Percentiles rank a stretch among this genome's conserved stretches.
phyloP scores from a whole-genome alignment of 345 rosid species.

The Leavenworthia alabamica region DNA sequence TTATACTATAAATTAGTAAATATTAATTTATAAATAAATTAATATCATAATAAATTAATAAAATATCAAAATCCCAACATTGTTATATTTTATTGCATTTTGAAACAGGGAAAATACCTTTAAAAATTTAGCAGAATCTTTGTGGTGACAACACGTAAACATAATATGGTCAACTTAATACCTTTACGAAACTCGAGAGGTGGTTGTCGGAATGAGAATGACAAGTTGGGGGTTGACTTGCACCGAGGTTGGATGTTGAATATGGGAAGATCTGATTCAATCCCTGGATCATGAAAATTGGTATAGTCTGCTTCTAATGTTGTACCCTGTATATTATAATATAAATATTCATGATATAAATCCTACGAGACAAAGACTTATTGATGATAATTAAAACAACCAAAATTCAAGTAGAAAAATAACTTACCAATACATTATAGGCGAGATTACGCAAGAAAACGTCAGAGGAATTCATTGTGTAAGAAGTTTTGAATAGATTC shows the following conservation, averaged over 20 bases:
- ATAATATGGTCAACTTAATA: slow-evolving; percentile 16
- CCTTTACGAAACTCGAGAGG: slow-evolving; percentile 27
- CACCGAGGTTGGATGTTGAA: slow-evolving; percentile 50
- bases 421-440: slow-evolving; percentile 41
- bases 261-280: slow-evolving; percentile 39
- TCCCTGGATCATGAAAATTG: slow-evolving; percentile 52
- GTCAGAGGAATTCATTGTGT: slow-evolving; percentile 34
- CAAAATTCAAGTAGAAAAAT: neutral
- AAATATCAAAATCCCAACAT: too few species aligned
- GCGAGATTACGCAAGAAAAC: slow-evolving; percentile 31
- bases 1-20: too few species aligned
- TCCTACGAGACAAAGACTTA: neutral
- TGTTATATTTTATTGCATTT: too few species aligned
- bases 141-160: neutral
- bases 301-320: slow-evolving; percentile 20
- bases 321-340: slow-evolving; percentile 49
- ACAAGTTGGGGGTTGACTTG: slow-evolving; percentile 28
- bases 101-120: too few species aligned
- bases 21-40: too few species aligned
- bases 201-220: slow-evolving; percentile 20
- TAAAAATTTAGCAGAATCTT: neutral
- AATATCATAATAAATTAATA: too few species aligned
- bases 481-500: slow-evolving; percentile 38
- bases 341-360: neutral
- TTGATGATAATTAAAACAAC: neutral